phyloP scores from a whole-genome alignment of 2,329 filamentous ascomycete genomes.

The Penicillium sp. region DNA sequence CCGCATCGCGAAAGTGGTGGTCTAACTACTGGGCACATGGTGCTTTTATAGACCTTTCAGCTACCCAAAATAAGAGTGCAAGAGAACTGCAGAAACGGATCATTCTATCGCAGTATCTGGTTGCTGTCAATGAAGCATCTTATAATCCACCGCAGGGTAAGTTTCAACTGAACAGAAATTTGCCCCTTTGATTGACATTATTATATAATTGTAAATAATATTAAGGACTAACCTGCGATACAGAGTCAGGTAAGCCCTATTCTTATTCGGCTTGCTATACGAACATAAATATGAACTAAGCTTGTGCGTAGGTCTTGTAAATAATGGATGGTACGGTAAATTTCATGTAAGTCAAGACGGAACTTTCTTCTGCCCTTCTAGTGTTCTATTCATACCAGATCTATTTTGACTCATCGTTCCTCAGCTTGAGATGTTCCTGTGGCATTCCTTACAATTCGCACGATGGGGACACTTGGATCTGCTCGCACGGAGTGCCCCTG shows the following conservation, averaged over 20 bases:
- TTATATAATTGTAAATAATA: too few species aligned
- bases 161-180: background rate
- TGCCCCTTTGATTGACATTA: background rate
- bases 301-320: conserved; percentile 6
- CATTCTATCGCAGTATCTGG: conserved; percentile 59
- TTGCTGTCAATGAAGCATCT: conserved; percentile 50
- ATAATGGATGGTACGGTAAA: conserved; percentile 17
- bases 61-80: conserved; percentile 45
- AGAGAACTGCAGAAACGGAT: conserved; percentile 58
- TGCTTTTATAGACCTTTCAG: conserved; percentile 57
- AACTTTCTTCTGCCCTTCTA: background rate
- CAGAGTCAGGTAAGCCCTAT: background rate
- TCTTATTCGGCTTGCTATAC: background rate
- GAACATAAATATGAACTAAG: background rate
- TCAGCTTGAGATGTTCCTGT: conserved; percentile 14
- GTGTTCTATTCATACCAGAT: background rate
- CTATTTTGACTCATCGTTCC: background rate
- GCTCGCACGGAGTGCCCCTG: conserved; percentile 6
- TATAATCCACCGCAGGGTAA: conserved; percentile 10
- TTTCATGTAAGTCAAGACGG: conserved; percentile 7
- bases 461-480: conserved; percentile 14
- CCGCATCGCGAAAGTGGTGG: conserved; percentile 52
- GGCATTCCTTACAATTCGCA: conserved; percentile 13
- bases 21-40: conserved; percentile 55
- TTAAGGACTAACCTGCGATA: background rate